Evolutionary conservation across 176 grass and related monocot species (phyloP).

Genomic region (Puccinellia tenuiflora): DNA sequence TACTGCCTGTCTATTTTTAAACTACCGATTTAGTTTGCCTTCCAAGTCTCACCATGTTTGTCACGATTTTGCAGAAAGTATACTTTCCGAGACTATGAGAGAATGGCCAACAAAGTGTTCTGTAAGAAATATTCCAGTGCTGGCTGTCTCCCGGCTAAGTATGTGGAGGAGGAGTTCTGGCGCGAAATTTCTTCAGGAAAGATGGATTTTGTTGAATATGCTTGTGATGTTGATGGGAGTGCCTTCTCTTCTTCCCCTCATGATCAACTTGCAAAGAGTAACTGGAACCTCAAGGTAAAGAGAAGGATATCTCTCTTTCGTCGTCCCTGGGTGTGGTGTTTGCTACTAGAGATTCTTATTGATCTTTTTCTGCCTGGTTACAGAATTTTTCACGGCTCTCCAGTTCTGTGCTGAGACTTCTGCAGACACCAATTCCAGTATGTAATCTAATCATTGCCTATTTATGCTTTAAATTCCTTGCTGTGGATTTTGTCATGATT

Average conservation of each 20-base stretch:
- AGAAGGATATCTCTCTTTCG: neutral
- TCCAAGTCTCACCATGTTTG: neutral
- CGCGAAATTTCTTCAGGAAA: constrained; percentile 96
- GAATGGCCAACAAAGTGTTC: constrained; percentile 93
- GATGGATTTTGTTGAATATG: constrained; percentile 94
- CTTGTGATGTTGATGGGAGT: constrained; percentile 97
- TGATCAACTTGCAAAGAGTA: constrained; percentile 85
- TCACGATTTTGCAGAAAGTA: constrained; percentile 76
- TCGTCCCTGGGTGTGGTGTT: neutral
- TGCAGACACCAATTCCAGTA: constrained; percentile 71
- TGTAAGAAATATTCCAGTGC: constrained; percentile 81
- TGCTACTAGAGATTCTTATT: neutral
- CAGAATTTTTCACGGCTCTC: constrained; percentile 85
- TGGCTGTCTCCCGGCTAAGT: constrained; percentile 69
- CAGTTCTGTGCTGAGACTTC: constrained; percentile 77
- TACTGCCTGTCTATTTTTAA: neutral
- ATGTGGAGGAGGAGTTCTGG: constrained; percentile 96
- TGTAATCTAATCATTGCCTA: constrained; percentile 26
- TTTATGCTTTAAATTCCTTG: neutral
- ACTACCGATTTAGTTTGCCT: neutral
- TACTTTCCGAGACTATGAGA: constrained; percentile 92
- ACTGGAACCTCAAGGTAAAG: constrained; percentile 96
- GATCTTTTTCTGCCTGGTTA: neutral
- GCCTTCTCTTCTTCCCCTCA: constrained; percentile 85
- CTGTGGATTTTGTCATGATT: neutral